Evolutionary conservation across 164 flowering plant genomes (phyloP).

Genomic region (Litsea cubeba): DNA sequence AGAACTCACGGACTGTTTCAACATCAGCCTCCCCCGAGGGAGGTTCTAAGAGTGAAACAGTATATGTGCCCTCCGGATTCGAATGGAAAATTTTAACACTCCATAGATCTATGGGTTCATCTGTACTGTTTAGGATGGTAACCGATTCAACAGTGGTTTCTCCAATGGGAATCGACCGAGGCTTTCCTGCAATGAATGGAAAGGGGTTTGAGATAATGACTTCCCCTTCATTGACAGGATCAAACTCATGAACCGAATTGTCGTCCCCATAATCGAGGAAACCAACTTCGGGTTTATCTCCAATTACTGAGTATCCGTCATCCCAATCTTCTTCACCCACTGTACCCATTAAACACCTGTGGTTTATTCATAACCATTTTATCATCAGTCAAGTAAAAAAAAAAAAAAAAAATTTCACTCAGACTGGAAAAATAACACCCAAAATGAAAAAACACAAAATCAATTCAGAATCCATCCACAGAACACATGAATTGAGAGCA

Average conservation of each 20-base stretch:
- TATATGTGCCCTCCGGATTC: conserved; percentile 61
- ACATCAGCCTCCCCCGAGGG: conserved; percentile 43
- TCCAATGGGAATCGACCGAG: conserved; percentile 55
- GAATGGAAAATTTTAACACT: conserved; percentile 55
- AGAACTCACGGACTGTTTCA: conserved; percentile 30
- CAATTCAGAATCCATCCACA: neutral
- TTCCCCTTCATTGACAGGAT: conserved; percentile 55
- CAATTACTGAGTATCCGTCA: conserved; percentile 59
- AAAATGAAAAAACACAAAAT: neutral
- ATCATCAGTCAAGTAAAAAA: neutral
- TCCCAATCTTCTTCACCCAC: conserved; percentile 4
- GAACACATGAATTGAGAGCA: neutral
- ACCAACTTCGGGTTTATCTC: conserved; percentile 68
- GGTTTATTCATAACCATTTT: neutral
- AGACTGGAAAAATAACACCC: neutral
- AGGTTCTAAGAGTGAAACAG: conserved; percentile 72
- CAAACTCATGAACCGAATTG: conserved; percentile 42
- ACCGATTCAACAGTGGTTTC: conserved; percentile 43
- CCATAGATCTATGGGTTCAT: conserved; percentile 69
- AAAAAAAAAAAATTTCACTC: neutral
- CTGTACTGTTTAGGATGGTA: conserved; percentile 58
- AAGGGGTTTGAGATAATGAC: conserved; percentile 72
- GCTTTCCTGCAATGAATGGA: conserved; percentile 49
- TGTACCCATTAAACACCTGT: conserved; percentile 3
- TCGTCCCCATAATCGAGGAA: conserved; percentile 64